Conservation (phyloP, 2,329 filamentous ascomycete genomes). For the Byssothecium circinans region DNA sequence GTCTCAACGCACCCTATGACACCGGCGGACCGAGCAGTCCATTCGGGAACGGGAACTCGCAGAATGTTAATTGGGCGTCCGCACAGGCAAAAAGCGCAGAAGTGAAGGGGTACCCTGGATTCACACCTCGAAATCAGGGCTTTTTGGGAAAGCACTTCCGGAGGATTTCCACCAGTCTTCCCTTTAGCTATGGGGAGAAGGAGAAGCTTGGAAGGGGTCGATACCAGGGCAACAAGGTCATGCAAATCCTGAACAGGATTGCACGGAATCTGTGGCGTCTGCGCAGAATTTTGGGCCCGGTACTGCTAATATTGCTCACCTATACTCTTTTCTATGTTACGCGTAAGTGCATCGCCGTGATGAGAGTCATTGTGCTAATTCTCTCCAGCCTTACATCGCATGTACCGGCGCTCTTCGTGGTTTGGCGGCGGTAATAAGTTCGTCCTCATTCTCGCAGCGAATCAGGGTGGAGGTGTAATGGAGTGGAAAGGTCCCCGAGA, state of each 20-base stretch:
- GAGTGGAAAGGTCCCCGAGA: conserved; percentile 97
- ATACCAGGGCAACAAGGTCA: conserved; percentile 37
- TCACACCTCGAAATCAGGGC: conserved; percentile 77
- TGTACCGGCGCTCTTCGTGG: conserved; percentile 70
- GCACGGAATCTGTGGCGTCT: conserved; percentile 63
- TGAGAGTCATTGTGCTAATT: conserved; percentile 10
- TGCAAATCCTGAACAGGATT: conserved; percentile 41
- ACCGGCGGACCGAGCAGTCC: conserved; percentile 71
- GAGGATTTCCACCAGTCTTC: conserved; percentile 76
- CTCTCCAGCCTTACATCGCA: conserved; percentile 56
- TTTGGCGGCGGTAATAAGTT: conserved; percentile 88
- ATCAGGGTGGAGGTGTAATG: conserved; percentile 96
- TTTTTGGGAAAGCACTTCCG: conserved; percentile 87
- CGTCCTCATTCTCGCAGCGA: conserved; percentile 90
- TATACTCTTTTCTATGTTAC: conserved; percentile 70
- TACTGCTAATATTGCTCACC: conserved; percentile 62
- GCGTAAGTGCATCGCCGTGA: conserved; percentile 60
- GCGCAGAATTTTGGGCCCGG: conserved; percentile 64
- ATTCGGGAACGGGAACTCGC: conserved; percentile 54
- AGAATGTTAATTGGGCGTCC: conserved; percentile 75
- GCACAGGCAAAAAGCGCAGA: conserved; percentile 76
- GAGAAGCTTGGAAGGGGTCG: conserved; percentile 70
- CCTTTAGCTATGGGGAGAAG: conserved; percentile 71
- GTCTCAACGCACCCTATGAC: conserved; percentile 65
- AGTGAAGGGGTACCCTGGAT: conserved; percentile 74